Base-by-base conservation (phyloP, 768 basidiomycete genomes). In the Mycena metata region DNA sequence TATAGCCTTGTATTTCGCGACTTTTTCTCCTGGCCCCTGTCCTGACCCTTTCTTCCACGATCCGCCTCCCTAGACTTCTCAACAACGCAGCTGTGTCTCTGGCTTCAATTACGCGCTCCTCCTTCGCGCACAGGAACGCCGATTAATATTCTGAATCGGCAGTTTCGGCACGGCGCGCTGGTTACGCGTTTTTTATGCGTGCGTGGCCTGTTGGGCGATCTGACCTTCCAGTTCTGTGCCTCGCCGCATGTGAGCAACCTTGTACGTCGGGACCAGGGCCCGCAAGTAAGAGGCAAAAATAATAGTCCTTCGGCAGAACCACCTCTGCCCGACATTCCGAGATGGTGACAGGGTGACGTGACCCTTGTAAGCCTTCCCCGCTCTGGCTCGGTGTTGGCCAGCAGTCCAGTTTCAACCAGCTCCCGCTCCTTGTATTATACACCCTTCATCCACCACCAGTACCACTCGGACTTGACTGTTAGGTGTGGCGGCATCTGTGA, bases 401-500 rank as follows among this genome's bases (percentile, higher is more conserved):
- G 41, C 43, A 57, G 42, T 42, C 58, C 30, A 55, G 21, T 36
- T n/a, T 61, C 59, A 21, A 24, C 45, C 23, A 36, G 43, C 19
- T 5, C 15, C 50, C 50, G 23, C 26, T 60, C 54, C 57, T 69
- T 69, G 68, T 64, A 64, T 41, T 36, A 51, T 69, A 69, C 33
- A 60, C 21, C 41, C 33, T 55, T 49, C 47, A 54, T 43, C n/a
- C 21, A 46, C 17, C 51, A 47, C 51, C 39, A 5, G 16, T 16
- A 3, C 46, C 46, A 4, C 54, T 26, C 45, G 33, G 23, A 43
- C 62, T 60, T 49, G 62, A 10, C 68, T 64, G 68, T 50, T 47
- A 47, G 57, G 62, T 67, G 66, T 42, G 60, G 60, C 55, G 66
- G 66, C 62, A 69, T 64, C 57, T 60, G 68, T 69, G 26, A 5